A percentile compares a stretch with the other conserved stretches of the same genome.
phyloP scores from a whole-genome alignment of 1,284 basidiomycete species.

The Rhodotorula mucilaginosa region DNA sequence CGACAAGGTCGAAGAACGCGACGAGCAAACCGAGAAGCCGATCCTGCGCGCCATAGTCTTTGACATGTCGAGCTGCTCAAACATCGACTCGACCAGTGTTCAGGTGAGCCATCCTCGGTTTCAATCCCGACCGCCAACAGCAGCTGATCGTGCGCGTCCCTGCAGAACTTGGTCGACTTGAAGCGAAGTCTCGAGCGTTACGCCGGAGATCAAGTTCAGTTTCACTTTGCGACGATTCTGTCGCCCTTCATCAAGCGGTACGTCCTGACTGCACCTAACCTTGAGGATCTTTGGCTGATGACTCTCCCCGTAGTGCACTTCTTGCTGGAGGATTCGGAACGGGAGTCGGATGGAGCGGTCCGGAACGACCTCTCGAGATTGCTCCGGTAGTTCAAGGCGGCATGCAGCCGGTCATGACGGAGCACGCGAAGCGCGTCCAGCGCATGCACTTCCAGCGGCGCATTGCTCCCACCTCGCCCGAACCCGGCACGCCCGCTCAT shows the following conservation, averaged over 20 bases:
- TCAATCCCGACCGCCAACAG: no score
- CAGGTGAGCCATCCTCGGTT: neutral
- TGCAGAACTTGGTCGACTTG: constrained; percentile 87
- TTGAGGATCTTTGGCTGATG: no score
- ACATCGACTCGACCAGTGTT: constrained; percentile 74
- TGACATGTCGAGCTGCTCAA: constrained; percentile 77
- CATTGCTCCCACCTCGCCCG: constrained; percentile 10
- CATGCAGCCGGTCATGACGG: constrained; percentile 22
- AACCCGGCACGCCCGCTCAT: constrained; percentile 17
- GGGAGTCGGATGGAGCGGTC: constrained; percentile 48
- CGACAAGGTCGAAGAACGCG: constrained; percentile 50
- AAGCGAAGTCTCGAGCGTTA: constrained; percentile 83
- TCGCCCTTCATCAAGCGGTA: constrained; percentile 78
- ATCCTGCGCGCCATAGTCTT: constrained; percentile 80
- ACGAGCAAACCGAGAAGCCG: constrained; percentile 57
- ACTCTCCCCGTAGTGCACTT: constrained; percentile 58
- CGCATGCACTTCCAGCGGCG: constrained; percentile 23
- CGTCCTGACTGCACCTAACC: neutral
- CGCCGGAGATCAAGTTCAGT: constrained; percentile 73
- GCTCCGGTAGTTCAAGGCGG: constrained; percentile 64
- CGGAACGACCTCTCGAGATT: constrained; percentile 60
- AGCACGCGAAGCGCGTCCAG: constrained; percentile 25
- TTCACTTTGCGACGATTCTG: constrained; percentile 83
- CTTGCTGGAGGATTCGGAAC: constrained; percentile 81
- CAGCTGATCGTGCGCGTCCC: neutral